phyloP scores from a whole-genome alignment of 2,329 filamentous ascomycete genomes.

The Fusarium piperis region DNA sequence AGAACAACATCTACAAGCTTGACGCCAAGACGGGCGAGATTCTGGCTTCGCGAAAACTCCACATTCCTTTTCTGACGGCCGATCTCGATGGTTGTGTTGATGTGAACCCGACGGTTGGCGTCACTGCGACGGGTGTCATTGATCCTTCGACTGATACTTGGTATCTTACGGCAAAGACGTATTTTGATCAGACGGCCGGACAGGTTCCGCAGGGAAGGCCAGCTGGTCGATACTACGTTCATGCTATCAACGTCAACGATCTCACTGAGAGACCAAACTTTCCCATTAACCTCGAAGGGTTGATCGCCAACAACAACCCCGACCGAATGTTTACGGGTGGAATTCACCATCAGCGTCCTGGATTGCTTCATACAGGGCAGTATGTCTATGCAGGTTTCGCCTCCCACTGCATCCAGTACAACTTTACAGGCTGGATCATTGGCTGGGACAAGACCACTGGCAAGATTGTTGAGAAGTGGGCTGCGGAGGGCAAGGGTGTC shows the following conservation, averaged over 20 bases:
- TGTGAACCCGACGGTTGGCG: constrained; percentile 57
- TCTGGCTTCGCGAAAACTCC: constrained; percentile 57
- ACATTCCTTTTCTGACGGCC: constrained; percentile 59
- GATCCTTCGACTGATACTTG: constrained; percentile 56
- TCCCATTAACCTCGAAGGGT: constrained; percentile 59
- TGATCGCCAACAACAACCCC: constrained; percentile 56
- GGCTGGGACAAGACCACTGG: constrained; percentile 57
- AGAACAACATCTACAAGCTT: constrained; percentile 67
- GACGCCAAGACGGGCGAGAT: constrained; percentile 64
- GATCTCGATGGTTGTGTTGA: constrained; percentile 60
- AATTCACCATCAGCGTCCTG: constrained; percentile 61
- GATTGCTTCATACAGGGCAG: constrained; percentile 56
- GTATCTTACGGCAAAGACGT: constrained; percentile 57
- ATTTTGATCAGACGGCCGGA: constrained; percentile 45
- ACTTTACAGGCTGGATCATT: constrained; percentile 64
- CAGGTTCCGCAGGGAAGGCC: constrained; percentile 46
- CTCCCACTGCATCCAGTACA: constrained; percentile 65
- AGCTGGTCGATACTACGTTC: constrained; percentile 49
- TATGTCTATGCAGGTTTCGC: constrained; percentile 64
- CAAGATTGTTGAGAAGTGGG: constrained; percentile 51
- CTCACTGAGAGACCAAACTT: constrained; percentile 53
- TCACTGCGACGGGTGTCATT: constrained; percentile 58
- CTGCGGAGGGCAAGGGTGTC: constrained; percentile 54
- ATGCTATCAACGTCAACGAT: constrained; percentile 52
- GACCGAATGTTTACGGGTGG: constrained; percentile 62